Percentiles rank a stretch among this genome's conserved stretches.
phyloP scores from a whole-genome alignment of 2,329 filamentous ascomycete species.

The Tolypocladium cylindrosporum region DNA sequence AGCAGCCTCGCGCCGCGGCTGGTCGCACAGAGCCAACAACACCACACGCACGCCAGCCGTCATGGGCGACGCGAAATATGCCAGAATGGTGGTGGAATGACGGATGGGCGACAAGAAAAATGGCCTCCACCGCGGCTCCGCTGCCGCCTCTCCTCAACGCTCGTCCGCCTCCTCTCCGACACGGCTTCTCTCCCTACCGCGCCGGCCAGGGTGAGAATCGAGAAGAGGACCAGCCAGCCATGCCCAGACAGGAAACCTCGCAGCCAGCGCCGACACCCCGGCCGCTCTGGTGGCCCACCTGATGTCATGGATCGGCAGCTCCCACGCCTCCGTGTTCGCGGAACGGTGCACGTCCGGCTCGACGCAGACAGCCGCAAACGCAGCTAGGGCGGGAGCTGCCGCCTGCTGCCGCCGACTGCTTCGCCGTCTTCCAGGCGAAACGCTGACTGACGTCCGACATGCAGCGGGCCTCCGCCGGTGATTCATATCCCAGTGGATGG shows the following conservation, averaged over 20 bases:
- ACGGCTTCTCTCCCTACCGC: not conserved
- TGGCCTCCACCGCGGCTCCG: not conserved
- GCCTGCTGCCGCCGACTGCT: not conserved
- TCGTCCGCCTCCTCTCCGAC: not conserved
- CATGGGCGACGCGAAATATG: not conserved
- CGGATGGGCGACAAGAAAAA: not conserved
- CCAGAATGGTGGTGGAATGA: not conserved
- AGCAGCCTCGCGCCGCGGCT: not conserved
- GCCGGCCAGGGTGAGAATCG: not conserved
- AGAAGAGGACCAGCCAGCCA: not conserved
- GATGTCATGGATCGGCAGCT: conserved; percentile 23
- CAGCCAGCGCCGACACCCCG: conserved; percentile 7
- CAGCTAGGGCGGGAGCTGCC: not conserved
- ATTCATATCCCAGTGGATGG: not conserved
- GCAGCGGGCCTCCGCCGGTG: not conserved
- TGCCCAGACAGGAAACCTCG: conserved; percentile 9
- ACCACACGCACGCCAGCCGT: not conserved
- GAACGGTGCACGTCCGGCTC: conserved; percentile 8
- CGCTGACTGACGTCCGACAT: not conserved
- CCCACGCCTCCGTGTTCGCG: conserved; percentile 5
- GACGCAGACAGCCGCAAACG: not conserved
- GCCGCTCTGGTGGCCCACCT: conserved; percentile 10
- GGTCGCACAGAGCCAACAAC: not conserved
- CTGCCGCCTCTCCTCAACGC: not conserved
- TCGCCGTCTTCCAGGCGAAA: not conserved